phyloP scores from a whole-genome alignment of 345 rosid species.

The Murraya koenigii region DNA sequence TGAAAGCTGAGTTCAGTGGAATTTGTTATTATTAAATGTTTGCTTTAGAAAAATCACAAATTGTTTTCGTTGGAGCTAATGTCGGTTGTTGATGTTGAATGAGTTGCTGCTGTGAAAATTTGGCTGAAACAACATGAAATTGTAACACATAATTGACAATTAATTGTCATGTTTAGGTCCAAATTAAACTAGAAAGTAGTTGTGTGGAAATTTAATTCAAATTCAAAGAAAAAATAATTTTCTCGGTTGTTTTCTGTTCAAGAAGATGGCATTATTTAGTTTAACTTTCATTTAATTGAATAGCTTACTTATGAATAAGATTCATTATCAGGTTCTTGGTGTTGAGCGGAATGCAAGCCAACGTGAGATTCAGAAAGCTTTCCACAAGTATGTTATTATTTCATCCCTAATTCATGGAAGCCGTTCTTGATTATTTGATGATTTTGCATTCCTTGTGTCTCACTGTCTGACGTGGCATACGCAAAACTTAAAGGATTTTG shows the following conservation, averaged over 20 bases:
- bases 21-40: neutral
- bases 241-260: neutral
- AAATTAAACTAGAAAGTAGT: neutral
- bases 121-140: neutral
- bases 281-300: neutral
- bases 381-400: slow-evolving; percentile 68
- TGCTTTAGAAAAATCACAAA: neutral
- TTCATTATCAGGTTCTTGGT: slow-evolving; percentile 70
- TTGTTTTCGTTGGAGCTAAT: neutral
- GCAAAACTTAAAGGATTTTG: neutral
- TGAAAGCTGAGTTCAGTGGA: neutral
- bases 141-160: neutral
- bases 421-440: neutral
- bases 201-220: neutral
- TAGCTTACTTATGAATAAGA: neutral
- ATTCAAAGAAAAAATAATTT: neutral
- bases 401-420: neutral
- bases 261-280: neutral
- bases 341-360: slow-evolving; percentile 77
- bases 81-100: neutral
- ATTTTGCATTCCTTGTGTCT: neutral
- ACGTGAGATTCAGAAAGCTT: slow-evolving; percentile 96
- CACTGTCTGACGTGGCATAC: neutral
- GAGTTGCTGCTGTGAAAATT: neutral
- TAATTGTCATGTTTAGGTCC: neutral